These are phyloP conservation scores for Biscogniauxia sp. DNA, from an alignment of 2,329 filamentous ascomycete species.

Conservation along the genomic window DNA sequence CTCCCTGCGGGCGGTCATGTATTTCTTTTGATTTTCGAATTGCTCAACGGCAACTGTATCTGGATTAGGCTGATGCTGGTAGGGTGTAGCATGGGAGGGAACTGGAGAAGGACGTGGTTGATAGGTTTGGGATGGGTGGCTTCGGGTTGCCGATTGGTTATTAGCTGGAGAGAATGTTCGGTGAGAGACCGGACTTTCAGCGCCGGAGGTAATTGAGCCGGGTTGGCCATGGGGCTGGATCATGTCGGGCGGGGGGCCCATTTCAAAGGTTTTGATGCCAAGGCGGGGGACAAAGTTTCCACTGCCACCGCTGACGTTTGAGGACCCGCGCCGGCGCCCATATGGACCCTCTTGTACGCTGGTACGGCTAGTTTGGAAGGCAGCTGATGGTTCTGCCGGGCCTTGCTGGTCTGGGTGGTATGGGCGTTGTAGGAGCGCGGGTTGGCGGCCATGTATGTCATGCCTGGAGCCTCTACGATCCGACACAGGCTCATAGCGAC, in stretches of 20 bases:
- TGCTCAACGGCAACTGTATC: slow-evolving; percentile 43
- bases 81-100: slow-evolving; percentile 39
- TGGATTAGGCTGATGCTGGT: slow-evolving; percentile 35
- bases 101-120: slow-evolving; percentile 46
- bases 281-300: slow-evolving; percentile 63
- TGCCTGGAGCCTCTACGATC: slow-evolving; percentile 73
- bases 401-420: slow-evolving; percentile 58
- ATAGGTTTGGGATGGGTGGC: slow-evolving; percentile 36
- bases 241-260: slow-evolving; percentile 42
- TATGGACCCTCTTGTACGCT: slow-evolving; percentile 65
- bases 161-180: slow-evolving; percentile 39
- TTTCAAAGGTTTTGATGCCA: slow-evolving; percentile 41
- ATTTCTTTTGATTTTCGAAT: slow-evolving; percentile 63
- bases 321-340: slow-evolving; percentile 78
- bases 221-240: slow-evolving; percentile 40
- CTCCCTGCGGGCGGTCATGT: slow-evolving; percentile 71
- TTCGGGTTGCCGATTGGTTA: slow-evolving; percentile 23
- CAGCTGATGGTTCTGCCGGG: slow-evolving; percentile 78
- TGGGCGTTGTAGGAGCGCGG: slow-evolving; percentile 75
- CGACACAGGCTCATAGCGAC: slow-evolving; percentile 83
- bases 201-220: slow-evolving; percentile 48
- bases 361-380: slow-evolving; percentile 77
- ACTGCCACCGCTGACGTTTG: slow-evolving; percentile 86
- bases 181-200: slow-evolving; percentile 51
- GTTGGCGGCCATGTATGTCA: slow-evolving; percentile 67